Base-by-base conservation (phyloP, 2,329 filamentous ascomycete genomes). In the Scedosporium boydii region DNA sequence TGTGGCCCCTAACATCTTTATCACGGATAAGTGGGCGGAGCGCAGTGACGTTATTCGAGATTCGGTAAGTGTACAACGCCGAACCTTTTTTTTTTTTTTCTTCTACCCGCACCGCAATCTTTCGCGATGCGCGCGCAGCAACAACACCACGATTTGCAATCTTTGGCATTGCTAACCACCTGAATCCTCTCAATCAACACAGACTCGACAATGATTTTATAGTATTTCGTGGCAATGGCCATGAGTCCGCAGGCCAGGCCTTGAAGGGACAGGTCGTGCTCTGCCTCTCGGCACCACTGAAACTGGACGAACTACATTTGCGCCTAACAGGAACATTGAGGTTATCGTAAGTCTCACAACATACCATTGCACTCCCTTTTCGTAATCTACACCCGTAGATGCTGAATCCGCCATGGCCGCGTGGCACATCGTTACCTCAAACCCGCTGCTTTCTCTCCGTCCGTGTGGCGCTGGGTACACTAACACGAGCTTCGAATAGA, bases 131-230 rank as follows among this genome's bases (percentile, higher is more conserved):
- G 21, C 51, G 51, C 6, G 1, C 23, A 27, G 12, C 51, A 27
- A 23, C 21, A 2, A 55, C 18, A 34, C 29, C 7, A 34, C 6
- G 29, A 6, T 34, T 34, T 34, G 18, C 18, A 16, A 29, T 18
- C 29, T n/a, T 41, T 18, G 12, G 53, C 29, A 10, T 34, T 59
- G 44, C 38, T 59, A 59, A 59, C 44, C 44, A n/a, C 14, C 21
- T 27, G 34, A 38, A 46, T 63, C 21, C 34, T 66, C 60, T 51
- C 46, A 38, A 38, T 38, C 34, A 38, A 38, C 4, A 18, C 69
- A 92, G 90, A 60, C 82, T 93, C 64, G 88, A 93, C 60, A 87
- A 88, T 69, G 87, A 91, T 69, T 89, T 93, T 63, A 84, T 93
- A 64, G 87, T 93, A 34, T 88, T 95, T 66, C 87, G 90, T 61